Evolutionary conservation across 768 basidiomycete genomes (phyloP).

Genomic region (Nevesoporus exiguus): DNA sequence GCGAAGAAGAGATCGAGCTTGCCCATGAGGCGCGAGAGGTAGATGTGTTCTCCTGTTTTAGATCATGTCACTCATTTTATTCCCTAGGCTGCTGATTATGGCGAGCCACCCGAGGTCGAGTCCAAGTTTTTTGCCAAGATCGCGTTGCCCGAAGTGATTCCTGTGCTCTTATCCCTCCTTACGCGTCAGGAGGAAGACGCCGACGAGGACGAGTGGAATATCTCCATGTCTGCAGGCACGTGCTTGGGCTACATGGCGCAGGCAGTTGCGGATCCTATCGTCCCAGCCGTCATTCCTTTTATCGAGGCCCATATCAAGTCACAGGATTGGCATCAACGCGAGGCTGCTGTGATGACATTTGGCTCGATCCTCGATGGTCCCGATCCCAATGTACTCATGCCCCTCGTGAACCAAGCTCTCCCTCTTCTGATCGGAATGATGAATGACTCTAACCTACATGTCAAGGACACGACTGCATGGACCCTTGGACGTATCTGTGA

Average conservation of each 20-base stretch:
- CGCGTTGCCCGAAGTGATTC: conserved; percentile 91
- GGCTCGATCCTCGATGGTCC: conserved; percentile 97
- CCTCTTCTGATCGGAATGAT: conserved; percentile 96
- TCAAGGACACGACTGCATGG: conserved; percentile 98
- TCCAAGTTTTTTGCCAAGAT: conserved; percentile 92
- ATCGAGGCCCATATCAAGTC: conserved; percentile 94
- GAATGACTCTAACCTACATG: conserved; percentile 76
- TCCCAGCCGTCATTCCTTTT: conserved; percentile 93
- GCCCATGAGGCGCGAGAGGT: conserved; percentile 91
- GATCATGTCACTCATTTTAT: conserved; percentile 6
- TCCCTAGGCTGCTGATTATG: conserved; percentile 79
- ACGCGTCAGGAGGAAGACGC: conserved; percentile 95
- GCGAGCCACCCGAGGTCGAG: conserved; percentile 80
- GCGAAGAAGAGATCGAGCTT: conserved; percentile 94
- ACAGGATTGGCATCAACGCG: conserved; percentile 91
- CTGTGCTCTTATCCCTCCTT: conserved; percentile 84
- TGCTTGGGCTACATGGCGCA: conserved; percentile 86
- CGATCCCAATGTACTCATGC: conserved; percentile 80
- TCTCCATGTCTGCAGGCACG: conserved; percentile 94
- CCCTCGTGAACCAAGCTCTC: conserved; percentile 90
- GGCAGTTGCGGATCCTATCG: conserved; percentile 87
- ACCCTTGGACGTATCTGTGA: conserved; percentile 96
- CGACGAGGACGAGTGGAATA: conserved; percentile 98
- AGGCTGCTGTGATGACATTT: conserved; percentile 98
- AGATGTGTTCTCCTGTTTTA: conserved; percentile 14